These are phyloP conservation scores for Xylariales sp. DNA, from an alignment of 2,329 filamentous ascomycete genomes.

Conservation along the genomic window DNA sequence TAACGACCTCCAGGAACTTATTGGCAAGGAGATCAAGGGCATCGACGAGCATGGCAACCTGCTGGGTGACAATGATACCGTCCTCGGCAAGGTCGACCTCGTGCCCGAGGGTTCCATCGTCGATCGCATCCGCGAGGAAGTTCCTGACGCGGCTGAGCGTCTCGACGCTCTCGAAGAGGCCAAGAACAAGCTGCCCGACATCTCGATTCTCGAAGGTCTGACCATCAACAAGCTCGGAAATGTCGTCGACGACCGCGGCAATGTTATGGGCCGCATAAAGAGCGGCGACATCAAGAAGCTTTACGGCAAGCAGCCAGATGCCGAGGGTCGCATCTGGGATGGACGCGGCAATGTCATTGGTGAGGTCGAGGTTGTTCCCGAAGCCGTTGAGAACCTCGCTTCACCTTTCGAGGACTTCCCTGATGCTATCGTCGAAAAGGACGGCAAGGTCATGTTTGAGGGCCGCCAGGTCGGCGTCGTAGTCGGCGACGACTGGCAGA, in stretches of 20 bases:
- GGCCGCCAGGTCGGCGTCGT: constrained; percentile 31
- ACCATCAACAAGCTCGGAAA: constrained; percentile 40
- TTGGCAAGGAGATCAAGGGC: constrained; percentile 63
- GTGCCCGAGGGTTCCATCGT: constrained; percentile 38
- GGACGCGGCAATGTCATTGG: constrained; percentile 26
- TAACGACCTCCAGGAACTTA: constrained; percentile 20
- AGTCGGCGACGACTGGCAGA: constrained; percentile 29
- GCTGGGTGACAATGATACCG: constrained; percentile 59
- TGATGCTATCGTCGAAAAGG: constrained; percentile 28
- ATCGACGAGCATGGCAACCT: constrained; percentile 63
- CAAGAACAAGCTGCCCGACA: constrained; percentile 17
- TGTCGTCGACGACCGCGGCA: constrained; percentile 38
- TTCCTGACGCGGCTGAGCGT: constrained; percentile 24
- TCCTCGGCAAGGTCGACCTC: constrained; percentile 56
- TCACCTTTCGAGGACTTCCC: constrained; percentile 31
- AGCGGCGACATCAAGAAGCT: constrained; percentile 36
- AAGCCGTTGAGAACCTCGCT: constrained; percentile 26
- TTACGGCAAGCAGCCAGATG: constrained; percentile 35
- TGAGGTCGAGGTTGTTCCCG: constrained; percentile 35
- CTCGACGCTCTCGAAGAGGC: constrained; percentile 23
- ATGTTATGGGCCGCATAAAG: constrained; percentile 36
- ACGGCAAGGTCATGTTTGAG: constrained; percentile 31
- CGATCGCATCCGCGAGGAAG: constrained; percentile 25
- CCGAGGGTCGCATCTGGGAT: constrained; percentile 37
- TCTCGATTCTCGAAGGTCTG: constrained; percentile 32